Conservation (phyloP, 2,329 filamentous ascomycete species). For the Aspergillus arachidicola region DNA sequence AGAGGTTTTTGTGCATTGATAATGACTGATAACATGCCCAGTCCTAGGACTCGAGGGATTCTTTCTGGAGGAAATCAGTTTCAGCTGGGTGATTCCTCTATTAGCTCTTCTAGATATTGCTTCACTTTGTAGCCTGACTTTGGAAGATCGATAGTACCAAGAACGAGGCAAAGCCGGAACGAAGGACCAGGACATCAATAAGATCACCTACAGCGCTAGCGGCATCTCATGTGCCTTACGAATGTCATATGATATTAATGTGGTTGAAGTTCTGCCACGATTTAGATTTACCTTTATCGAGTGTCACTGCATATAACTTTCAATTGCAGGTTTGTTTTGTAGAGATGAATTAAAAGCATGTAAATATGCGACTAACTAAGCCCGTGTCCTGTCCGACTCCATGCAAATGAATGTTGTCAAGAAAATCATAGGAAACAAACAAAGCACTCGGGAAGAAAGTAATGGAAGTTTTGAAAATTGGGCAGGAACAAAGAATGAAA, state of each 20-base stretch:
- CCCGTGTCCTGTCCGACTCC: constrained; percentile 4
- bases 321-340: neutral
- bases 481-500: neutral
- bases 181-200: neutral
- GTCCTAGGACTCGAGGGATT: neutral
- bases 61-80: too few relatives aligned
- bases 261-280: neutral
- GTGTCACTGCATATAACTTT: neutral
- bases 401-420: constrained; percentile 4
- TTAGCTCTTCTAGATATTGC: neutral
- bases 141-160: neutral
- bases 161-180: neutral
- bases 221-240: neutral
- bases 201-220: neutral
- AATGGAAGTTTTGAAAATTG: neutral
- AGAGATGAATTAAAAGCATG: neutral
- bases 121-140: neutral
- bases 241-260: neutral
- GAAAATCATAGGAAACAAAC: neutral
- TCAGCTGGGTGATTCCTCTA: neutral
- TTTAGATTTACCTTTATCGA: neutral
- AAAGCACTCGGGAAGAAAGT: neutral
- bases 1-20: neutral
- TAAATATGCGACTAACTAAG: neutral
- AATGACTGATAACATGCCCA: neutral